Evolutionary conservation across 2,329 filamentous ascomycete species (phyloP).

Genomic region (Lecanosticta acicola): DNA sequence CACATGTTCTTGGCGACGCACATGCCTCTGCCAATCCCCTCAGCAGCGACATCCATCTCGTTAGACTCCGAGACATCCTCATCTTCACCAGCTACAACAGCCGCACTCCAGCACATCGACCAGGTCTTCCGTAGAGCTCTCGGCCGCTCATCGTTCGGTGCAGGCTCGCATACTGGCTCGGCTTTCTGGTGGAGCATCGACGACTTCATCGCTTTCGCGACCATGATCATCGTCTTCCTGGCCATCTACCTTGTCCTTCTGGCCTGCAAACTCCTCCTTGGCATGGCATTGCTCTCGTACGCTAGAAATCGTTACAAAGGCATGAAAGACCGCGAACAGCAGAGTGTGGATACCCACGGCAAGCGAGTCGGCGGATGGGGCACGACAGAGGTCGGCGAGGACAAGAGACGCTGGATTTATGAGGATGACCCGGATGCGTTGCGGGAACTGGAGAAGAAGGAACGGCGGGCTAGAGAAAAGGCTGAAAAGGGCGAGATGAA

Average conservation of each 20-base stretch:
- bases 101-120: constrained; percentile 74
- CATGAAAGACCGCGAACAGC: constrained; percentile 67
- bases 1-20: constrained; percentile 95
- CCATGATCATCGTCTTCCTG: constrained; percentile 82
- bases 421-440: constrained; percentile 72
- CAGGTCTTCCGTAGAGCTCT: constrained; percentile 70
- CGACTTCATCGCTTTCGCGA: constrained; percentile 66
- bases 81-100: constrained; percentile 65
- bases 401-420: constrained; percentile 80
- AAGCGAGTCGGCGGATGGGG: constrained; percentile 71
- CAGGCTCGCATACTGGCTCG: constrained; percentile 33
- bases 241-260: constrained; percentile 79
- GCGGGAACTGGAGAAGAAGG: constrained; percentile 53
- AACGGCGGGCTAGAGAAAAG: constrained; percentile 54
- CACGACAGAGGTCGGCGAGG: constrained; percentile 81
- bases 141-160: constrained; percentile 64
- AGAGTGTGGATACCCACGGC: constrained; percentile 56
- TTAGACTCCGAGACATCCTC: constrained; percentile 45
- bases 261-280: constrained; percentile 68
- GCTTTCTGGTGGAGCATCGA: constrained; percentile 57
- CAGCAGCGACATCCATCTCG: constrained; percentile 59
- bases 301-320: constrained; percentile 69
- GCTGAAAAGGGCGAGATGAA: constrained; percentile 50
- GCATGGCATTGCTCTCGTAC: constrained; percentile 79
- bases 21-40: constrained; percentile 66